These are phyloP conservation scores for Emericellopsis terricola DNA, from an alignment of 495 filamentous ascomycete genomes.

Conservation along the genomic window DNA sequence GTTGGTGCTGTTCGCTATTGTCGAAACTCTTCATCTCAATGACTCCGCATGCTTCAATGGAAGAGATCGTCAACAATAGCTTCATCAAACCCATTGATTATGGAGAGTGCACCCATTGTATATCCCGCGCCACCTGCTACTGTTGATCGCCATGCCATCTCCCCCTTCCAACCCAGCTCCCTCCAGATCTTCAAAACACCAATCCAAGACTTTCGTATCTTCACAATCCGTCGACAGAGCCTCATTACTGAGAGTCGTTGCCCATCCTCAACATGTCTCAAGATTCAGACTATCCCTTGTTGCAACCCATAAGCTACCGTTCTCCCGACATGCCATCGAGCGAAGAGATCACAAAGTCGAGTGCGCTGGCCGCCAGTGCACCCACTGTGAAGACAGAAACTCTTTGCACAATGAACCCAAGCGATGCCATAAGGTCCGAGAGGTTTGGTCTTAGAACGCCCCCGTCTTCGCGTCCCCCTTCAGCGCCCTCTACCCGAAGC, in stretches of 20 bases:
- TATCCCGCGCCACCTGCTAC: no score
- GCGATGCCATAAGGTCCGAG: neutral
- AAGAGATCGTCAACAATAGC: neutral
- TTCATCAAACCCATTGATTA: neutral
- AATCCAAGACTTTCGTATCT: conserved; percentile 1
- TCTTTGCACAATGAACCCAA: neutral
- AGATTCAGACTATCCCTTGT: neutral
- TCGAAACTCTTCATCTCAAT: neutral
- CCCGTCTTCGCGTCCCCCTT: neutral
- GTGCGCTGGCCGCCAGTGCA: no score
- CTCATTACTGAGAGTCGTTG: neutral
- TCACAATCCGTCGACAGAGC: neutral
- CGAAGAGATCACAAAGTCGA: no score
- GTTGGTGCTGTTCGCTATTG: neutral
- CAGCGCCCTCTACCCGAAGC: neutral
- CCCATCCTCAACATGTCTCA: neutral
- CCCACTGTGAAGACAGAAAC: neutral
- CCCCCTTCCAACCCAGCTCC: neutral
- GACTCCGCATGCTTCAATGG: neutral
- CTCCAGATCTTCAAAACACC: conserved; percentile 1
- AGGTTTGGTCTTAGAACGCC: neutral
- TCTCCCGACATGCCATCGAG: no score
- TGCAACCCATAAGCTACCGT: neutral
- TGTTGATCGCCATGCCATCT: neutral
- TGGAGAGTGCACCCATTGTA: neutral